phyloP scores from a whole-genome alignment of 2,329 filamentous ascomycete species.

The Monosporascus sp. region DNA sequence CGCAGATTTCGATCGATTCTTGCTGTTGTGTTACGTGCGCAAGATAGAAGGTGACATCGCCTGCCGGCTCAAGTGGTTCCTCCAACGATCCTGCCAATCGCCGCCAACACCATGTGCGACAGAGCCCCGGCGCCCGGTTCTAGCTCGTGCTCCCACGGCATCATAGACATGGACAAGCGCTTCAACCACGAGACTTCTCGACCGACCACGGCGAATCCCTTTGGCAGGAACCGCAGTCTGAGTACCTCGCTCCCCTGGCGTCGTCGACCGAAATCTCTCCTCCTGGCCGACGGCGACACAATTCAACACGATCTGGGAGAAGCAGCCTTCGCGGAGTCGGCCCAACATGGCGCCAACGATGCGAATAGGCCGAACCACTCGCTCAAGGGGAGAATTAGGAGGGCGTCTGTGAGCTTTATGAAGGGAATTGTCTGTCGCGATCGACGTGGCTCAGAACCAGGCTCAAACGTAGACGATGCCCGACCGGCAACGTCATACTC shows the following conservation, averaged over 20 bases:
- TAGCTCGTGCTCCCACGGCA: slow-evolving; percentile 25
- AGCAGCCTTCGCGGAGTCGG: slow-evolving; percentile 20
- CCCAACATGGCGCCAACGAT: slow-evolving; percentile 8
- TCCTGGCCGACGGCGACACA: slow-evolving; percentile 20
- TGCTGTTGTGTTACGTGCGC: background rate
- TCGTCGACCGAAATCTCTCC: slow-evolving; percentile 37
- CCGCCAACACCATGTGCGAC: slow-evolving; percentile 8
- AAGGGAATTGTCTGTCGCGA: slow-evolving; percentile 45
- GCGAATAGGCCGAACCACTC: slow-evolving; percentile 13
- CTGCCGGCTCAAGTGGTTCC: background rate
- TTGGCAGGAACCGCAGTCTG: slow-evolving; percentile 35
- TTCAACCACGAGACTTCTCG: slow-evolving; percentile 17
- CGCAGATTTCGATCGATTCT: background rate
- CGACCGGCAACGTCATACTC: slow-evolving; percentile 44
- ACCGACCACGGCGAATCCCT: slow-evolving; percentile 31
- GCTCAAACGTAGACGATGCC: slow-evolving; percentile 7
- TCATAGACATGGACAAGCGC: slow-evolving; percentile 17
- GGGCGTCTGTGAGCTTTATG: slow-evolving; percentile 50
- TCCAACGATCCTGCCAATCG: background rate
- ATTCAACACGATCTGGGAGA: slow-evolving; percentile 16
- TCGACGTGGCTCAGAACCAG: slow-evolving; percentile 28
- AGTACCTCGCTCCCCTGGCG: slow-evolving; percentile 48
- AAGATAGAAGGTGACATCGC: background rate
- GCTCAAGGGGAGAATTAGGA: slow-evolving; percentile 47
- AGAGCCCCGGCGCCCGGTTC: slow-evolving; percentile 19